Percentiles rank a stretch among this genome's conserved stretches.
Evolutionary conservation across 2,329 filamentous ascomycete species (phyloP).

Genomic region (Fusarium hainanense): DNA sequence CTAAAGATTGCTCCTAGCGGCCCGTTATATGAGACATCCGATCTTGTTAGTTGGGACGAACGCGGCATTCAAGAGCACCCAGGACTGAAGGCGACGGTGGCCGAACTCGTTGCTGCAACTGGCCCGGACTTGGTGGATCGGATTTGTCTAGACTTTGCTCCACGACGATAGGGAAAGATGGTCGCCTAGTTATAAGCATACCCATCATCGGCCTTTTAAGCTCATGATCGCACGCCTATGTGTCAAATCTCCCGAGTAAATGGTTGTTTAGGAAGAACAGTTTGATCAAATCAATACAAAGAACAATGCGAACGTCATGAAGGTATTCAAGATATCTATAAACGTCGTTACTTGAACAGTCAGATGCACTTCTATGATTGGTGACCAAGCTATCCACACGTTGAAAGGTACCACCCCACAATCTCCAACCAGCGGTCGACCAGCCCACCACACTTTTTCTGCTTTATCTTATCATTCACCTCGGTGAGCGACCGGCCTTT

Average conservation of each 20-base stretch:
- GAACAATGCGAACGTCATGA: neutral
- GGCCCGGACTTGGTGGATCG: conserved; percentile 68
- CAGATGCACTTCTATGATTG: conserved; percentile 9
- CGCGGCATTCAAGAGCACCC: conserved; percentile 61
- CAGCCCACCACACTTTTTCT: conserved; percentile 39
- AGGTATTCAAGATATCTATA: neutral
- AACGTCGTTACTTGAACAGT: neutral
- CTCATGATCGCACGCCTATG: neutral
- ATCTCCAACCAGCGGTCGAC: conserved; percentile 13
- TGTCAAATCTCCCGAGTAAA: neutral
- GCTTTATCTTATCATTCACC: conserved; percentile 52
- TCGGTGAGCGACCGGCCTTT: conserved; percentile 45
- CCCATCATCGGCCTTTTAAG: neutral
- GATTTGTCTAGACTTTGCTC: conserved; percentile 68
- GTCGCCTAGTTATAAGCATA: too few relatives aligned
- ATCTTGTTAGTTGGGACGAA: conserved; percentile 70
- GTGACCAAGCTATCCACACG: conserved; percentile 12
- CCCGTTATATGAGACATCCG: conserved; percentile 56
- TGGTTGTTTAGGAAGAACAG: neutral
- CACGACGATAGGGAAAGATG: conserved; percentile 2
- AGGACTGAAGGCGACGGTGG: conserved; percentile 70
- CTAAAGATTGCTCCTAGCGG: conserved; percentile 59
- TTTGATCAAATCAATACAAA: neutral
- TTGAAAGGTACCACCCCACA: conserved; percentile 39
- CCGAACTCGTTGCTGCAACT: conserved; percentile 73